Base-by-base conservation (phyloP, 2,329 filamentous ascomycete species). In the Colletotrichum eleusines region DNA sequence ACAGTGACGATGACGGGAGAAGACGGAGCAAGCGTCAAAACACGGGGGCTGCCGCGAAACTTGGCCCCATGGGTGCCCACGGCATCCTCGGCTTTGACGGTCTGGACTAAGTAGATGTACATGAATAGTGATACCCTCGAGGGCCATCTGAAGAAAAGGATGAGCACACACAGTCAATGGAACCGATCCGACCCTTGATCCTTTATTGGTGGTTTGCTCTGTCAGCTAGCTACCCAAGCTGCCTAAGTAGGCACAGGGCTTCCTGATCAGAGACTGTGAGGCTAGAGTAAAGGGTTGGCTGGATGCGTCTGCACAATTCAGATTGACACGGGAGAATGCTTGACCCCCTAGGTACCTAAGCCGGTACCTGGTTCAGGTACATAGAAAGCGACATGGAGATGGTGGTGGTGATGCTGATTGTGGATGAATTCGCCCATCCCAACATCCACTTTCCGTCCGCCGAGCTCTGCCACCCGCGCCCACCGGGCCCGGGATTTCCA, bases 81-180 rank as follows among this genome's bases (percentile, higher is more conserved):
- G 85, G 85, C 59, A 80, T 87, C n/a, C 75, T 87, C 73, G 83
- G 82, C 6, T 86, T 87, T 70, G 82, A 84, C 16, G 84, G 82
- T 9, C 69, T 87, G 73, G 84, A 86, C 68, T 86, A 42, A 75
- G 72, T 42, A 35, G 16, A 53, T 11, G 38, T 63, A 42, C 8
- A 44, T 38, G 59, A 60, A 23, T 66, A 68, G 63, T 73, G 69
- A 73, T 73, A 73, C 72, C 70, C 64, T 64, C 63, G 55, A 60
- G 55, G 23, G 61, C 54, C 55, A 50, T 46, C 61, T 51, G 42
- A 57, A 58, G 1, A 54, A 38, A 38, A 54, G n/a, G 69, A 66
- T 66, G 57, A 40, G 55, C 66, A 31, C 23, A 38, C 66, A 31
- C 23, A 38, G 40, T 42, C 31, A 51, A 70, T 51, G 51, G 61